Base-by-base conservation (phyloP, 2,329 filamentous ascomycete species). In the Tricladium varicosporioides region DNA sequence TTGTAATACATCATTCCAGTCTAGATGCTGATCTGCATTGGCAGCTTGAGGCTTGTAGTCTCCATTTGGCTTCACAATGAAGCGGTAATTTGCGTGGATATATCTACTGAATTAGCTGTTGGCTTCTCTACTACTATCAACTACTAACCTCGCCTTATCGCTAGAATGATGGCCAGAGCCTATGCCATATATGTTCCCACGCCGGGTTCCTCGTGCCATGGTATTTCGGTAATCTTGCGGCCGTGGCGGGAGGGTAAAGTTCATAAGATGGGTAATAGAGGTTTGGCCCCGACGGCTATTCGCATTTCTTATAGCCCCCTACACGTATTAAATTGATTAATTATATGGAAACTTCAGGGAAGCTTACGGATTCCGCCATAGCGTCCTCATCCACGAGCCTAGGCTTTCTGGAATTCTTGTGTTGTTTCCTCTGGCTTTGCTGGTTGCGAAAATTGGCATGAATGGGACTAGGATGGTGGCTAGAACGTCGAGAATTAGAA, bases 41-140 rank as follows among this genome's bases (percentile, higher is more conserved):
- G 83, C 81, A 19, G 91, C 88, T 70, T 97, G 92, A 5, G 84
- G 82, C 58, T 84, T 81, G 71, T 97, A 99, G 67, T 87, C 84
- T 57, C 85, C 87, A 55, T 84, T 81, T 2, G 94, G 93, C 59
- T 91, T 87, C 51, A 99, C 92, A 58, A 99, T 88, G 72, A 99
- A 99, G 55, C 94, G 88, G 71, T 99, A 99, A 73, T 99, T 99
- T 63, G 94, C 92, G 72, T 99, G 92, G 14, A 99, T 87, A 65
- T 91, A 92, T 77, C 87, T 88, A 57, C 11, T n/a, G 15, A 31
- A 51, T 65, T 46, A 65, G 61, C 44, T 57, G 48, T 11, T 53
- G 43, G 46, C 14, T 45, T 48, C 13, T 46, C 13, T 55, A 58
- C 53, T 48, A 16, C 27, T 33, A 14, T 8, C 49, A n/a, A 59